A percentile compares a stretch with the other conserved stretches of the same genome.
phyloP scores from a whole-genome alignment of 106 monocot genomes.

The Dioscorea dumetorum region DNA sequence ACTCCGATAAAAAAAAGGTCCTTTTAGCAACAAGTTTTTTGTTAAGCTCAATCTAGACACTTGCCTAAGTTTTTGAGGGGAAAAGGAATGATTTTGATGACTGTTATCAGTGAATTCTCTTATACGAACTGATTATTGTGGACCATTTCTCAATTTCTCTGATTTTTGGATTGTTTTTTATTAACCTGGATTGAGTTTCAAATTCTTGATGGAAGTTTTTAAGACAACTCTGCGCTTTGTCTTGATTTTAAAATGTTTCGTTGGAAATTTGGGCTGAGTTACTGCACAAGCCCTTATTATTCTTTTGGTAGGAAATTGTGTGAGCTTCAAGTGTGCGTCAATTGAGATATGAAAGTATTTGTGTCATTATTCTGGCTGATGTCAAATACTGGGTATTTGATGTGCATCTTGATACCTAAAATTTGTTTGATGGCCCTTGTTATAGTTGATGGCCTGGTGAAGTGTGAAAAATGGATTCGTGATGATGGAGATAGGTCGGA shows the following conservation, averaged over 20 bases:
- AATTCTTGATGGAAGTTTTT: not conserved
- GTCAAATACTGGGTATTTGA: not conserved
- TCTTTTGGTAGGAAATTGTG: not conserved
- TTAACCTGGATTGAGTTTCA: not conserved
- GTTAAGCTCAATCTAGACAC: no score
- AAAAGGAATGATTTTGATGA: no score
- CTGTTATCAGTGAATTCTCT: no score
- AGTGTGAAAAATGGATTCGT: conserved; percentile 94
- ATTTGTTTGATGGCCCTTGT: not conserved
- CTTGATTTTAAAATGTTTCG: not conserved
- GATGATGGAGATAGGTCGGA: conserved; percentile 61
- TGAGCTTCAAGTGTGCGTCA: not conserved
- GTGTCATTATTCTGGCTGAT: not conserved
- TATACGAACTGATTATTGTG: no score
- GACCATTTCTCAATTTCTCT: not conserved
- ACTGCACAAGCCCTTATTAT: no score
- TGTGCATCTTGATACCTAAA: not conserved
- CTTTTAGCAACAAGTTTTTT: no score
- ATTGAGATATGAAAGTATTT: not conserved
- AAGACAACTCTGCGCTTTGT: no score
- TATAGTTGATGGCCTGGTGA: conserved; percentile 72
- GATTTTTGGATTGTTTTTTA: no score
- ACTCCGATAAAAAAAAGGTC: no score
- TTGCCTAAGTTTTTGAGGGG: no score
- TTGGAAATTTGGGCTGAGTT: no score